Base-by-base conservation (phyloP, 805 yeast species). In the Suhomyces sp. region DNA sequence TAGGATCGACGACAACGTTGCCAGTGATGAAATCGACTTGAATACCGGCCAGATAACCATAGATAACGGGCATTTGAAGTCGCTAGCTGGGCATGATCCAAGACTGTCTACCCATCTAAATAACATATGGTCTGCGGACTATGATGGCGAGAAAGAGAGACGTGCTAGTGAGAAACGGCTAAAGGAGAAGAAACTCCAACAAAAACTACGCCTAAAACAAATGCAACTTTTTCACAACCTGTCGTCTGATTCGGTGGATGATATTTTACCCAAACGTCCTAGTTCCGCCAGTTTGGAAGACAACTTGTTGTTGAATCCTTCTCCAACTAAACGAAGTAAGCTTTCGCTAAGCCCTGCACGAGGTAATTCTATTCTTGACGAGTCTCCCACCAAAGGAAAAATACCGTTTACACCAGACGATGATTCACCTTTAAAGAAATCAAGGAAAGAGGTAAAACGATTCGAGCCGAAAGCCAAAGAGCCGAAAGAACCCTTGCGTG, bases 21-120 rank as follows among this genome's bases (percentile, higher is more conserved):
- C 83, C 49, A 85, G 87, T 37, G 91, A 85, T 62, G 74, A 83
- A 21, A 68, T 85, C n/a, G 91, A 88, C 62, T 60, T 88, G 20
- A 61, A 63, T 8, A 82, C 90, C 0, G 92, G 93, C 0, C 73
- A 78, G 51, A 78, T 88, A 1, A 64, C 84, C 1, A 79, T 72
- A 29, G 91, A 88, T 59, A 77, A 81, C 48, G 96, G 96, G 2
- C 96, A 88, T 65, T 58, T 88, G 20, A 67, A 79, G 51, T 78
- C 84, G 2, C 59, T 85, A 51, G 56, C 52, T 3, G 33, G 33
- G 13, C 63, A 66, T 10, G 60, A 65, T 51, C 20, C 40, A 8
- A 37, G 17, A 8, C n/a, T 9, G 4, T 10, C 41, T 37, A 8
- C n/a, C 7, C 22, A 37, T 17, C 19, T 37, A 37, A 17, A 37